These are phyloP conservation scores for Saturnispora sekii DNA, from an alignment of 805 yeast species.

Conservation along the genomic window DNA sequence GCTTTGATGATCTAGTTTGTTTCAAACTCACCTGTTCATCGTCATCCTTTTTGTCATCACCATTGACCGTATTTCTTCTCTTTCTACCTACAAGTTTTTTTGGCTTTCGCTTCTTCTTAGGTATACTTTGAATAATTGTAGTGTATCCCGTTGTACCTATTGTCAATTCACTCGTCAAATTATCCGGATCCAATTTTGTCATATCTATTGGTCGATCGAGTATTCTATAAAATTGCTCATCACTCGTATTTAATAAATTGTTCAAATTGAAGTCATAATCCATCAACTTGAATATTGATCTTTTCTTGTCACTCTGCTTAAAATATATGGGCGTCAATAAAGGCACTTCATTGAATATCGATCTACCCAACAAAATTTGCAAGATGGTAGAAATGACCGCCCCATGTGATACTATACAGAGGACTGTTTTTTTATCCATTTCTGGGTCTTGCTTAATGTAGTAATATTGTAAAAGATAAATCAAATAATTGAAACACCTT, in stretches of 20 bases:
- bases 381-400: constrained; percentile 33
- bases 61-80: constrained; percentile 24
- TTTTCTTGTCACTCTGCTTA: constrained; percentile 18
- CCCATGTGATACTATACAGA: constrained; percentile 34
- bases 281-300: constrained; percentile 23
- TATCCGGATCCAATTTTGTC: constrained; percentile 20
- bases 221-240: constrained; percentile 19
- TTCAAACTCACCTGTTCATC: constrained; percentile 14
- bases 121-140: constrained; percentile 17
- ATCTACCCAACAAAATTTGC: constrained; percentile 29
- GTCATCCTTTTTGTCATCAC: constrained; percentile 14
- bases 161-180: constrained; percentile 19
- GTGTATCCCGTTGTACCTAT: constrained; percentile 17
- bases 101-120: constrained; percentile 3
- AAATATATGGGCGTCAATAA: constrained; percentile 27
- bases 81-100: constrained; percentile 11
- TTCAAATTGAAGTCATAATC: constrained; percentile 28
- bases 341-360: constrained; percentile 34
- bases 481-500: constrained; percentile 29
- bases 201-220: constrained; percentile 21
- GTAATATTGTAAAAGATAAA: constrained; percentile 26
- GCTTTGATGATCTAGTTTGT: constrained; percentile 23
- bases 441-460: constrained; percentile 17
- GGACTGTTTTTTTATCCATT: constrained; percentile 25
- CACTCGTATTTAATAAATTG: constrained; percentile 19